phyloP scores from a whole-genome alignment of 106 monocot species.

The Acorus calamus region DNA sequence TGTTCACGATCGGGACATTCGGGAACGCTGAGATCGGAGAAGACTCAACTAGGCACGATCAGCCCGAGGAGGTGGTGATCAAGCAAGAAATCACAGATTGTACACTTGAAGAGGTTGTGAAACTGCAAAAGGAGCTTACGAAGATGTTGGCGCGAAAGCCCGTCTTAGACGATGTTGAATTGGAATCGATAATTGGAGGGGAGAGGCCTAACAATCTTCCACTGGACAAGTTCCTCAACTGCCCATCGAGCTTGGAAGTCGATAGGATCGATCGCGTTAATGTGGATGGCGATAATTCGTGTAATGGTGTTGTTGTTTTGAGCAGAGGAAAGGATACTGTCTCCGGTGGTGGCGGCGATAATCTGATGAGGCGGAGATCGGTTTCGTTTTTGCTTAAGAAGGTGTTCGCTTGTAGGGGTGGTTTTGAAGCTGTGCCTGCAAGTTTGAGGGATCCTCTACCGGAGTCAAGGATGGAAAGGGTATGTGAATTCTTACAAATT shows the following conservation, averaged over 20 bases:
- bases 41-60: no score
- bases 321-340: constrained; percentile 29
- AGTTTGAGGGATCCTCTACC: no score
- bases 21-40: no score
- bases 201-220: constrained; percentile 25
- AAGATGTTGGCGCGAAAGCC: constrained; percentile 28
- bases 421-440: constrained; percentile 23
- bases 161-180: constrained; percentile 5
- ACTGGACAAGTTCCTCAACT: constrained; percentile 42
- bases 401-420: constrained; percentile 37
- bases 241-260: constrained; percentile 48
- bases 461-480: constrained; percentile 61
- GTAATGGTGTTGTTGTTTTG: constrained; percentile 8
- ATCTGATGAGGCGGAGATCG: constrained; percentile 27
- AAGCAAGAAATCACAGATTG: constrained; percentile 21
- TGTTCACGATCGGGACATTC: constrained; percentile 21
- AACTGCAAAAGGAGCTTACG: constrained; percentile 33
- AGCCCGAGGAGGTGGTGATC: no score
- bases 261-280: constrained; percentile 12
- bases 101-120: constrained; percentile 43
- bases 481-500: neutral
- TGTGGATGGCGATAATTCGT: constrained; percentile 6
- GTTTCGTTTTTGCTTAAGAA: constrained; percentile 55
- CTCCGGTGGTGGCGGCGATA: constrained; percentile 11
- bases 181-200: constrained; percentile 4